Evolutionary conservation across 2,329 filamentous ascomycete species (phyloP).

Genomic region (Diaporthe ampelina): DNA sequence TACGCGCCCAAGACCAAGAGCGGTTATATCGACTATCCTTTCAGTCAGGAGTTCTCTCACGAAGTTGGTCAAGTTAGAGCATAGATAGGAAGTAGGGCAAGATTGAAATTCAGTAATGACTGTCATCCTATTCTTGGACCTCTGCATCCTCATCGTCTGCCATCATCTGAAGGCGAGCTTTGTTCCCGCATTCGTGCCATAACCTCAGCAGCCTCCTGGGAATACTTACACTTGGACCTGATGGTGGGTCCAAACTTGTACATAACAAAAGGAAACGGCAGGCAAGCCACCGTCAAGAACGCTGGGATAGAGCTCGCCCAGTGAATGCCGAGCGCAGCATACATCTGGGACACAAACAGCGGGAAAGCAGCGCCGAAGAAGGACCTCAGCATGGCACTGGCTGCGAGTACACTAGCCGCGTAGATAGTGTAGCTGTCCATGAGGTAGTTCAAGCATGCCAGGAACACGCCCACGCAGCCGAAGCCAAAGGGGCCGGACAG

Average conservation of each 20-base stretch:
- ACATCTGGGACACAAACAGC: conserved; percentile 76
- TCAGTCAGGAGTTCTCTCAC: conserved; percentile 1
- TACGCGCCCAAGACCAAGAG: conserved; percentile 5
- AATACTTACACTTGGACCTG: conserved; percentile 77
- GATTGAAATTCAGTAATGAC: background rate
- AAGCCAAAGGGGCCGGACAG: conserved; percentile 55
- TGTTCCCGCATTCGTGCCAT: conserved; percentile 52
- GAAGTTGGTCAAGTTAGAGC: background rate
- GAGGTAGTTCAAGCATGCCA: conserved; percentile 75
- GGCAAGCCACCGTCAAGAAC: conserved; percentile 72
- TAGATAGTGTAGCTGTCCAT: conserved; percentile 81
- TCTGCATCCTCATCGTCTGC: background rate
- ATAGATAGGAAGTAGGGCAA: background rate
- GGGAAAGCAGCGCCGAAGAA: conserved; percentile 82
- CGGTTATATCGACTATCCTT: conserved; percentile 12
- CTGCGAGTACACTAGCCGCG: conserved; percentile 81
- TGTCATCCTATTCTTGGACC: too few relatives aligned
- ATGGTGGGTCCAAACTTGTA: conserved; percentile 71
- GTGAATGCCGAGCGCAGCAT: conserved; percentile 74
- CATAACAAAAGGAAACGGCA: conserved; percentile 71
- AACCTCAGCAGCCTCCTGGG: conserved; percentile 75
- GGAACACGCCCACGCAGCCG: conserved; percentile 73
- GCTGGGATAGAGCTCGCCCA: conserved; percentile 82
- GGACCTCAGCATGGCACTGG: conserved; percentile 78
- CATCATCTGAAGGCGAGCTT: background rate